Base-by-base conservation (phyloP, 2,329 filamentous ascomycete species). In the Cercospora janseana region DNA sequence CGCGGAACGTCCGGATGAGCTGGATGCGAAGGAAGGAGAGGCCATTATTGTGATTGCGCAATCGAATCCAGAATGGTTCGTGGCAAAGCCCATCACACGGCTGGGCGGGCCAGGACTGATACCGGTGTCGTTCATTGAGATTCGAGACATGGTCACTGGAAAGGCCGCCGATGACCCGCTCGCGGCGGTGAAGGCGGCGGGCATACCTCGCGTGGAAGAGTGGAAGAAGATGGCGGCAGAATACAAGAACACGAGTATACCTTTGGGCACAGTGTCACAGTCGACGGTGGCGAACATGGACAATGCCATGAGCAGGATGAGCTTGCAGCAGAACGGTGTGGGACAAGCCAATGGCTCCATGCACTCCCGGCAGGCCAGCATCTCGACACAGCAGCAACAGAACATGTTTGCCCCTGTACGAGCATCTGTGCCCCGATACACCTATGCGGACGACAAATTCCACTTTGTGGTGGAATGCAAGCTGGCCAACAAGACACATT, bases 201-300 rank as follows among this genome's bases (percentile, higher is more conserved):
- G 92, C 15, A 91, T 98, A 6, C 93, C 93, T 9, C 86, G 85
- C 63, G 93, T 98, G 3, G 93, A 98, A 67, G 93, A 98, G 64
- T 98, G 93, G 93, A 98, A 98, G 76, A 95, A 94, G 73, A 96
- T 96, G 89, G 91, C 93, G 0, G 92, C 92, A 49, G 92, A 96
- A 58, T 98, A 98, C 73, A 98, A 98, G 76, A 96, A 97, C 69
- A 95, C 91, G 69, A 97, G 93, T 72, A 97, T 98, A 66, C 92
- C 91, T 0, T 75, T 98, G 32, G 93, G 93, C 60, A 61, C 95
- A 92, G 71, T 92, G 94, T 60, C 65, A 24, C 63, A 57, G 46
- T 24, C 51, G 12, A 52, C 88, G 92, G 62, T 64, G 67, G 66
- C 61, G 7, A 51, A 34, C 21, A 43, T 75, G 46, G 74, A 79